phyloP scores from a whole-genome alignment of 208 protist species.

The Trypanosoma mega region DNA sequence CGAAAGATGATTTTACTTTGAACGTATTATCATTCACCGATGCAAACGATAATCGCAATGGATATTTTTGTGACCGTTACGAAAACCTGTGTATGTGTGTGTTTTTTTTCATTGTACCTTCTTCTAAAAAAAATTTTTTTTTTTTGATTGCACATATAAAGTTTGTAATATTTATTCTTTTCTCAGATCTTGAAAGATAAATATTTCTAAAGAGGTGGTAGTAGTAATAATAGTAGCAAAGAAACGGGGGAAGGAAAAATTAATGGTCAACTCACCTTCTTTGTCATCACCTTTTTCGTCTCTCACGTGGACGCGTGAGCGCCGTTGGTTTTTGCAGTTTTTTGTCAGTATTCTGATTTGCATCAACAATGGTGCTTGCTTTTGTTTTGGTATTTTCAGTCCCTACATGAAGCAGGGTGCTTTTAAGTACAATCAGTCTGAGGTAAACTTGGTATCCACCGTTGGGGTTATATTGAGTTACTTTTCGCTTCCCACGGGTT shows the following conservation, averaged over 20 bases:
- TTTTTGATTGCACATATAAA: slow-evolving; percentile 3
- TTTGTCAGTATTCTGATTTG: slow-evolving; percentile 77
- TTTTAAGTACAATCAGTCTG: slow-evolving; percentile 57
- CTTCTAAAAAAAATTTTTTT: neutral
- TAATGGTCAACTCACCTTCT: too few relatives aligned
- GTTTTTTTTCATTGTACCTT: neutral
- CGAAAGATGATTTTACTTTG: too few relatives aligned
- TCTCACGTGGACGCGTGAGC: slow-evolving; percentile 35
- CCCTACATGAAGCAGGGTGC: slow-evolving; percentile 54
- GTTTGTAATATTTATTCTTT: neutral
- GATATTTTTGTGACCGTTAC: too few relatives aligned
- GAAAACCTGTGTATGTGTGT: neutral
- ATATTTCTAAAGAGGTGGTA: too few relatives aligned
- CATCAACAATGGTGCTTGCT: slow-evolving; percentile 79
- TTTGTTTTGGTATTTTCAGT: slow-evolving; percentile 78
- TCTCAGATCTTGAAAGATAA: too few relatives aligned
- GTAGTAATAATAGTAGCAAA: too few relatives aligned
- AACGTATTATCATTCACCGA: too few relatives aligned
- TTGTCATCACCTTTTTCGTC: neutral
- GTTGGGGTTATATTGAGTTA: slow-evolving; percentile 78
- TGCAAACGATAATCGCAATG: too few relatives aligned
- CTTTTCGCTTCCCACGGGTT: slow-evolving; percentile 79
- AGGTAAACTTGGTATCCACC: slow-evolving; percentile 68
- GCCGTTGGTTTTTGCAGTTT: slow-evolving; percentile 75
- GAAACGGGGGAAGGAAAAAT: too few relatives aligned